These are phyloP conservation scores for Candida nanaspora DNA, from an alignment of 805 yeast species.

Conservation along the genomic window DNA sequence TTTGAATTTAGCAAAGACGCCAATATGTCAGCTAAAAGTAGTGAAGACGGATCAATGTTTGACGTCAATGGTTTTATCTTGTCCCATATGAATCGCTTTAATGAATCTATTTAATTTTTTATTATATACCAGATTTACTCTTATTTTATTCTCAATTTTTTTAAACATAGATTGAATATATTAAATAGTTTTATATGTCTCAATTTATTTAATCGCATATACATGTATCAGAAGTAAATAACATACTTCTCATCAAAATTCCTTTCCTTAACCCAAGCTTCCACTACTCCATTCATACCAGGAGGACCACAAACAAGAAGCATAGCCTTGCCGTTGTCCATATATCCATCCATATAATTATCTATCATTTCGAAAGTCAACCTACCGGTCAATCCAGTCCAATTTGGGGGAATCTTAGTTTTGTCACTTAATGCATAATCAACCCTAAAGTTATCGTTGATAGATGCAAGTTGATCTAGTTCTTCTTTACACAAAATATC, in stretches of 20 bases:
- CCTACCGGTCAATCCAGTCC: constrained; percentile 35
- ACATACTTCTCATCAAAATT: constrained; percentile 10
- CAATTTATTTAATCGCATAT: too few relatives aligned
- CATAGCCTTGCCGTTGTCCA: constrained; percentile 22
- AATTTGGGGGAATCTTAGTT: constrained; percentile 11
- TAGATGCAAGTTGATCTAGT: constrained; percentile 33
- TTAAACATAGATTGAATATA: too few relatives aligned
- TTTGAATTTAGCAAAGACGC: background rate
- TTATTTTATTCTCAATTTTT: too few relatives aligned
- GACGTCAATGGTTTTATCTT: background rate
- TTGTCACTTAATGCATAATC: constrained; percentile 30
- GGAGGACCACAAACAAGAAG: constrained; percentile 47
- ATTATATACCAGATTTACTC: too few relatives aligned
- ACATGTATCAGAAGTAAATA: constrained; percentile 16
- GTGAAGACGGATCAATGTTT: background rate
- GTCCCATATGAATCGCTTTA: background rate
- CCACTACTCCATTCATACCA: constrained; percentile 23
- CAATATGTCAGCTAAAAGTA: background rate
- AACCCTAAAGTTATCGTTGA: constrained; percentile 26
- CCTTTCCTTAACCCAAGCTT: constrained; percentile 8
- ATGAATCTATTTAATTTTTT: too few relatives aligned
- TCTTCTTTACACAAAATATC: constrained; percentile 42
- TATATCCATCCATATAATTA: constrained; percentile 15
- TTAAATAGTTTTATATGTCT: too few relatives aligned
- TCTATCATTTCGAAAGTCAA: constrained; percentile 33